Base-by-base conservation (phyloP, 371 early-diverging fungal species). In the Polyrhizophydium stewartii region DNA sequence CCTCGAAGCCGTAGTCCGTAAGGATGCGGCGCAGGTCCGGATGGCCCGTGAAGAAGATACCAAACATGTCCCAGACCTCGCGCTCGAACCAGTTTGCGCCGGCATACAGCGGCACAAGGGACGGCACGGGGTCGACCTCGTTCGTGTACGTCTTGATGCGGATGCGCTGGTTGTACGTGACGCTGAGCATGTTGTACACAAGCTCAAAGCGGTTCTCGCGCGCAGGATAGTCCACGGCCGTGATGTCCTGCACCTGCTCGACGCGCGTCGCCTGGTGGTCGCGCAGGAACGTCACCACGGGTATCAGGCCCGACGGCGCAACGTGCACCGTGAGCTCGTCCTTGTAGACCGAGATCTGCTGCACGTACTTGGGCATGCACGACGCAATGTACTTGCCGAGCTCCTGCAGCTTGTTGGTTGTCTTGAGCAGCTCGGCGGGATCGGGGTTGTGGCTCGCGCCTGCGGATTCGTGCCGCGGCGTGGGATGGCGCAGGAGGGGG, bases 1-100 rank as follows among this genome's bases (percentile, higher is more conserved):
- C 98, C 78, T 94, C 94, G 66, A 97, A 98, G 51, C 98, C 98
- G 71, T 97, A 98, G 77, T 98, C 98, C 55, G 97, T 96, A 79
- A 98, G 85, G 70, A 98, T 97, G 73, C 35, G 35, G 35, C 35
- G 35, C 35, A 35, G 35, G 35, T 35, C 35, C 35, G 35, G 35
- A 13, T 35, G 35, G 35, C 13, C 35, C 35, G 35, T 35, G 35
- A 35, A 35, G 35, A 35, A 35, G 7, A 35, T 13, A 13, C 35
- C 35, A 35, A 7, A 35, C 35, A 35, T 35, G 35, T 98, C 98
- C 78, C 90, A 98, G 16, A 89, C 92, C 76, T 98, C 98, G 73
- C 98, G 90, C 79, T 98, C 98, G 63, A 91, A 89, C 98, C 98
- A 98, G 79, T 94, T 96, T 45, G 94, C 94, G 43, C 89, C 86